Conservation (phyloP, 441 rosid genomes). For the Biscutella auriculata region DNA sequence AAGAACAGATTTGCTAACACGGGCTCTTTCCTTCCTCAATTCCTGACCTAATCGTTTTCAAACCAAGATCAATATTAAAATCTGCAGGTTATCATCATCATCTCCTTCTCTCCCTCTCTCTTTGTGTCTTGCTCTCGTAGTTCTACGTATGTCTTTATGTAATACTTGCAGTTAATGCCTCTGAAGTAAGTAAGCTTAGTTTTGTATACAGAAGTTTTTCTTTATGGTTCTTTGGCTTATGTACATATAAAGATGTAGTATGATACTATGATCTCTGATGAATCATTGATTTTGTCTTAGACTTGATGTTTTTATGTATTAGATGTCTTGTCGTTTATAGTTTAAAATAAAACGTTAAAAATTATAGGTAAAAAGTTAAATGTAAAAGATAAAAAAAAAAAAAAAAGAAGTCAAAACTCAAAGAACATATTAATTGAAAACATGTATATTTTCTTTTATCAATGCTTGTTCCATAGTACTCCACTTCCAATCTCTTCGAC, state of each 20-base stretch:
- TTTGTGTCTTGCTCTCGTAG: neutral
- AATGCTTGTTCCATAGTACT: too few relatives aligned
- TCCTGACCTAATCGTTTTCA: slow-evolving; percentile 21
- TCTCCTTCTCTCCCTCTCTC: neutral
- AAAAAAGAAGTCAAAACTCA: too few relatives aligned
- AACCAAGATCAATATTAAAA: slow-evolving; percentile 20
- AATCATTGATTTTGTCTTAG: slow-evolving; percentile 16
- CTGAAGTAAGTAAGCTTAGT: slow-evolving; percentile 22
- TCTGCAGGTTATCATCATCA: neutral
- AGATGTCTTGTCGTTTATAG: slow-evolving; percentile 2
- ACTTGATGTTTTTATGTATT: neutral
- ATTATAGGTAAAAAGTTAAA: too few relatives aligned
- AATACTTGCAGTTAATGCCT: slow-evolving; percentile 10
- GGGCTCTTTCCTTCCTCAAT: slow-evolving; percentile 5
- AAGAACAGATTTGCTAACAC: slow-evolving; percentile 26
- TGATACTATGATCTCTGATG: neutral
- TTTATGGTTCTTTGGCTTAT: slow-evolving; percentile 22
- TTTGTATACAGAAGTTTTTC: slow-evolving; percentile 14
- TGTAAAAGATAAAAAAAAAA: too few relatives aligned
- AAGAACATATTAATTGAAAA: too few relatives aligned
- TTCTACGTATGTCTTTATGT: neutral
- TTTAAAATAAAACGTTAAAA: too few relatives aligned
- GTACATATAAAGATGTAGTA: slow-evolving; percentile 24
- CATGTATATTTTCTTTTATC: too few relatives aligned
- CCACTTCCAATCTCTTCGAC: too few relatives aligned